These are phyloP conservation scores for Domatiomyces catenatus DNA, from an alignment of 2,329 filamentous ascomycete genomes.

Conservation along the genomic window DNA sequence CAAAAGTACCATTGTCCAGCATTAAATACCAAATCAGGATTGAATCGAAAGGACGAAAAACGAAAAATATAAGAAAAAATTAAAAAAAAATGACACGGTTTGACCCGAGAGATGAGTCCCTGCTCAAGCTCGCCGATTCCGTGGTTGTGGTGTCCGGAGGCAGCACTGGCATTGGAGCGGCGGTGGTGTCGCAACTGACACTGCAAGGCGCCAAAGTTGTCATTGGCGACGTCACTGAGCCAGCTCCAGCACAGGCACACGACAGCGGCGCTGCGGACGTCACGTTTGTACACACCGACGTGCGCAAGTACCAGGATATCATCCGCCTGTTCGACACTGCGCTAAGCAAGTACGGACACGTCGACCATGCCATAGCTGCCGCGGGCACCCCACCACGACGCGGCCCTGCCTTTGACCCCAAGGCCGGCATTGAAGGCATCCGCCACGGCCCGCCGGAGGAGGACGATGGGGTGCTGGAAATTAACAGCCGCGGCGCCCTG, in stretches of 20 bases:
- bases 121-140: not conserved
- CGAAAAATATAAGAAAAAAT: no score
- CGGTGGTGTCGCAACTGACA: slow-evolving; percentile 15
- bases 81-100: not conserved
- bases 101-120: not conserved
- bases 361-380: slow-evolving; percentile 33
- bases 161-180: slow-evolving; percentile 25
- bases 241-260: no score
- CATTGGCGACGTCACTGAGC: slow-evolving; percentile 2
- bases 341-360: not conserved
- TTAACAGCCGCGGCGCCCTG: slow-evolving; percentile 33
- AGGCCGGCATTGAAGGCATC: slow-evolving; percentile 29
- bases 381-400: slow-evolving; percentile 31
- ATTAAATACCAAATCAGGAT: no score
- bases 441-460: slow-evolving; percentile 14
- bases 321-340: slow-evolving; percentile 2
- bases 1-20: no score
- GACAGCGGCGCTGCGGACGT: not conserved
- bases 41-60: no score
- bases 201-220: slow-evolving; percentile 3
- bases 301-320: slow-evolving; percentile 1
- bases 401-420: slow-evolving; percentile 30
- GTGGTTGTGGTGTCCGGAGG: slow-evolving; percentile 8
- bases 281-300: not conserved
- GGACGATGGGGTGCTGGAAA: slow-evolving; percentile 26